These are phyloP conservation scores for Wallacemonas sp. DNA, from an alignment of 208 protist species.

Conservation along the genomic window DNA sequence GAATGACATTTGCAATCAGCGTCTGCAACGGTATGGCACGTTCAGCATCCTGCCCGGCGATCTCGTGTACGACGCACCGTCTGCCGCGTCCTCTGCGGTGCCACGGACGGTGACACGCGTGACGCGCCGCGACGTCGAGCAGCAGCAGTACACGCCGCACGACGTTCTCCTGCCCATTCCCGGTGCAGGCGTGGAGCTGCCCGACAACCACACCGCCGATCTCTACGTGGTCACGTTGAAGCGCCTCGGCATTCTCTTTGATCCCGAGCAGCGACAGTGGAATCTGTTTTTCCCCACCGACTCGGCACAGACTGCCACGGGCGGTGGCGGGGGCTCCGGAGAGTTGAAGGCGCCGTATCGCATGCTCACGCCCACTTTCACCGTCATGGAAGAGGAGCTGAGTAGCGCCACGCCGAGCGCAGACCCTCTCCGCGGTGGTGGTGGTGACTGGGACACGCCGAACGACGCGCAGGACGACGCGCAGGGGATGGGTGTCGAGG, in stretches of 20 bases:
- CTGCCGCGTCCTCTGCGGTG: constrained; percentile 18
- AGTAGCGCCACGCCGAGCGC: constrained; percentile 36
- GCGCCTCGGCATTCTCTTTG: constrained; percentile 73
- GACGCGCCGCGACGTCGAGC: constrained; percentile 53
- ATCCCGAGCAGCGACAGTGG: constrained; percentile 83
- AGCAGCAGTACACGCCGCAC: constrained; percentile 47
- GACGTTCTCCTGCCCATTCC: constrained; percentile 84
- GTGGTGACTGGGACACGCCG: background rate
- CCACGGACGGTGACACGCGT: constrained; percentile 29
- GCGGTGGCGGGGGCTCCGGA: no score
- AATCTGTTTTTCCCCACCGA: constrained; percentile 56
- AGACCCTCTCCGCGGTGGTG: constrained; percentile 18
- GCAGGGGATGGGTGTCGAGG: background rate
- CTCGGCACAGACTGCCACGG: no score
- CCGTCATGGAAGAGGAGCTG: constrained; percentile 76
- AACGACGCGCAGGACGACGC: constrained; percentile 24
- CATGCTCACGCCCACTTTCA: constrained; percentile 60
- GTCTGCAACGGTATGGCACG: constrained; percentile 82
- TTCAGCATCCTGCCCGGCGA: constrained; percentile 84
- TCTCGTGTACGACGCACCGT: constrained; percentile 44
- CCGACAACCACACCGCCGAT: constrained; percentile 86
- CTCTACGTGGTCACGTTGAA: constrained; percentile 84
- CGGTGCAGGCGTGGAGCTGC: constrained; percentile 66
- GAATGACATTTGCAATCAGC: constrained; percentile 89
- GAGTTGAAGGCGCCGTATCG: constrained; percentile 41